Percentiles rank a stretch among this genome's conserved stretches.
Evolutionary conservation across 208 protist species (phyloP).

Genomic region (Acanthamoeba healyi): DNA sequence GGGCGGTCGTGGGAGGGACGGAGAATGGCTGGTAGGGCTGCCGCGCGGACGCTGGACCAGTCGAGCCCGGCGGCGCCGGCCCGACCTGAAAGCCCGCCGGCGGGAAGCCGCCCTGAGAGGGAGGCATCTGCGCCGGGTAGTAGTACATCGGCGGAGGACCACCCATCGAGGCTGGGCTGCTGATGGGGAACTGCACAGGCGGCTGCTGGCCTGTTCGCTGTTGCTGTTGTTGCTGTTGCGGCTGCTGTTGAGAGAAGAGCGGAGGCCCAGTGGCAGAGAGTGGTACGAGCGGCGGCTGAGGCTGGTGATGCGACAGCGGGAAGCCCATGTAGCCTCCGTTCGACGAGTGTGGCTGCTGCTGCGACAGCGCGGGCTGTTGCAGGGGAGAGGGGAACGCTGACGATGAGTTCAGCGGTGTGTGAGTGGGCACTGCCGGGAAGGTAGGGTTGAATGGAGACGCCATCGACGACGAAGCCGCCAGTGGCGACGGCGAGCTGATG

Average conservation of each 20-base stretch:
- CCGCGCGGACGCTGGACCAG: too few relatives aligned
- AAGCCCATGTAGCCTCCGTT: not conserved
- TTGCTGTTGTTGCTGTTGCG: not conserved
- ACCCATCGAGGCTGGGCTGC: too few relatives aligned
- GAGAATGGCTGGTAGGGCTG: not conserved
- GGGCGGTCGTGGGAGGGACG: not conserved
- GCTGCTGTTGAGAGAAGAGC: not conserved
- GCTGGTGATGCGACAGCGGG: not conserved
- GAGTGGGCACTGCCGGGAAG: conserved; percentile 1
- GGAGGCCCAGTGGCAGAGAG: too few relatives aligned
- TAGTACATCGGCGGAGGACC: not conserved
- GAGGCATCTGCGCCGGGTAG: not conserved
- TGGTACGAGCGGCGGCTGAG: not conserved
- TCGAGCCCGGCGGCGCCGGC: not conserved
- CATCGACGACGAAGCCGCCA: not conserved
- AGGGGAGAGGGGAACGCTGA: not conserved
- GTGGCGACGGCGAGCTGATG: not conserved
- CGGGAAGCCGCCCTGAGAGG: too few relatives aligned
- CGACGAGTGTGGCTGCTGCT: not conserved
- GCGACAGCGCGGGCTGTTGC: not conserved
- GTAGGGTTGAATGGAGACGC: not conserved
- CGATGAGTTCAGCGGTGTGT: not conserved
- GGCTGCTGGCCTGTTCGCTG: not conserved
- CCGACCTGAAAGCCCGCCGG: too few relatives aligned
- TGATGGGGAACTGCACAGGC: not conserved